These are phyloP conservation scores for Exophiala sp. DNA, from an alignment of 2,329 filamentous ascomycete genomes.

Conservation along the genomic window DNA sequence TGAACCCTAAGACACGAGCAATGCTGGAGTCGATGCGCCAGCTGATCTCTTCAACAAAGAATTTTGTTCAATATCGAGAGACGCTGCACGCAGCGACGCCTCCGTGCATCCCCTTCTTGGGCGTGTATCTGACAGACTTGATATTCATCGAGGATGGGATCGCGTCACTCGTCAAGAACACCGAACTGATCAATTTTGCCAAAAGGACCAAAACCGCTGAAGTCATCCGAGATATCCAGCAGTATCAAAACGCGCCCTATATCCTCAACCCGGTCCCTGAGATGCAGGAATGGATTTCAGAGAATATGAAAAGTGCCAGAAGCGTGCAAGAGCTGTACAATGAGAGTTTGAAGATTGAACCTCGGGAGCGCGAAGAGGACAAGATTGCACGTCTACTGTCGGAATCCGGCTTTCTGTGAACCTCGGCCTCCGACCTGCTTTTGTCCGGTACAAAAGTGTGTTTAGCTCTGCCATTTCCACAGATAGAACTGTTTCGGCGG, in stretches of 20 bases:
- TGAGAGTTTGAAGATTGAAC: slow-evolving; percentile 87
- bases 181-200: slow-evolving; percentile 95
- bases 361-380: slow-evolving; percentile 93
- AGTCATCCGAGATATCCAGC: slow-evolving; percentile 96
- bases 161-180: slow-evolving; percentile 91
- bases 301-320: slow-evolving; percentile 89
- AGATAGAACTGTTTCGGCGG: neutral
- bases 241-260: slow-evolving; percentile 98
- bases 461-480: no score
- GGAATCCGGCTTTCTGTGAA: slow-evolving; percentile 45
- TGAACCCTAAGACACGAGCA: slow-evolving; percentile 74
- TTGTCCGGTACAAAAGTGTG: slow-evolving; percentile 13
- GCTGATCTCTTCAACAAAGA: slow-evolving; percentile 95
- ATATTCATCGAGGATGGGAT: slow-evolving; percentile 99
- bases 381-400: slow-evolving; percentile 79
- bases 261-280: slow-evolving; percentile 81
- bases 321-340: slow-evolving; percentile 99
- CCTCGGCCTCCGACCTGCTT: neutral
- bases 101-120: slow-evolving; percentile 96
- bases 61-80: slow-evolving; percentile 95
- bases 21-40: slow-evolving; percentile 85
- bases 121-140: slow-evolving; percentile 92
- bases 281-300: slow-evolving; percentile 92
- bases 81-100: slow-evolving; percentile 87
- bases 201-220: slow-evolving; percentile 97